phyloP scores from a whole-genome alignment of 2,329 filamentous ascomycete species.

The Microdochium bolleyi region DNA sequence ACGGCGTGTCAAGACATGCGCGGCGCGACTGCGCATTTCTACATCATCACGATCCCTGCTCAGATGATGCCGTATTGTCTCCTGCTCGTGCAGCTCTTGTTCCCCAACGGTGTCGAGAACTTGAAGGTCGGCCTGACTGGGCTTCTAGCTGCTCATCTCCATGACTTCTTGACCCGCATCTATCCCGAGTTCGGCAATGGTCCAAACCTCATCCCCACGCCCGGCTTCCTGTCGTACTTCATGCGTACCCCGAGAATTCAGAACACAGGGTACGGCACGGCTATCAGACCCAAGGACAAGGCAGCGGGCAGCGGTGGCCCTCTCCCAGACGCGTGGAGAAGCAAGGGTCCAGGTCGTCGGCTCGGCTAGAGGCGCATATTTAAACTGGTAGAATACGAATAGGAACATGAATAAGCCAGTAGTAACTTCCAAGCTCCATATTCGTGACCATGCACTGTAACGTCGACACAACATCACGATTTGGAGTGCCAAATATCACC shows the following conservation, averaged over 20 bases:
- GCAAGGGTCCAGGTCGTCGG: slow-evolving; percentile 53
- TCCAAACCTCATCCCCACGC: slow-evolving; percentile 66
- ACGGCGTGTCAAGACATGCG: slow-evolving; percentile 82
- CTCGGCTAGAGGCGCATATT: slow-evolving; percentile 34
- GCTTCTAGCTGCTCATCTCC: slow-evolving; percentile 80
- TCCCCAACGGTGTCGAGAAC: slow-evolving; percentile 42
- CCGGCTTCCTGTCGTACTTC: slow-evolving; percentile 59
- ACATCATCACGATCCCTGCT: slow-evolving; percentile 75
- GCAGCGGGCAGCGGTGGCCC: slow-evolving; percentile 32
- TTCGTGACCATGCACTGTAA: too few species aligned
- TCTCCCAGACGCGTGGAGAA: slow-evolving; percentile 56
- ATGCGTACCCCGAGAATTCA: slow-evolving; percentile 44
- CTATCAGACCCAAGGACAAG: slow-evolving; percentile 32
- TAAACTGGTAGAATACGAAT: neutral
- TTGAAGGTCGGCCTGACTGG: slow-evolving; percentile 64
- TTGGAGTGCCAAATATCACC: too few species aligned
- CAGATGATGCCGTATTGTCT: slow-evolving; percentile 76
- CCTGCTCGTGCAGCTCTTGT: slow-evolving; percentile 65
- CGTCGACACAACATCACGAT: too few species aligned
- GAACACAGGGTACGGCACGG: slow-evolving; percentile 55
- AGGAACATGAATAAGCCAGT: neutral
- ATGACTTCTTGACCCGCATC: slow-evolving; percentile 80
- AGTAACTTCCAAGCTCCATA: too few species aligned
- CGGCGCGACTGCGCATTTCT: slow-evolving; percentile 67
- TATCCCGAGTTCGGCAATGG: slow-evolving; percentile 88